Conservation (phyloP, 345 rosid genomes). For the Balakata baccata region DNA sequence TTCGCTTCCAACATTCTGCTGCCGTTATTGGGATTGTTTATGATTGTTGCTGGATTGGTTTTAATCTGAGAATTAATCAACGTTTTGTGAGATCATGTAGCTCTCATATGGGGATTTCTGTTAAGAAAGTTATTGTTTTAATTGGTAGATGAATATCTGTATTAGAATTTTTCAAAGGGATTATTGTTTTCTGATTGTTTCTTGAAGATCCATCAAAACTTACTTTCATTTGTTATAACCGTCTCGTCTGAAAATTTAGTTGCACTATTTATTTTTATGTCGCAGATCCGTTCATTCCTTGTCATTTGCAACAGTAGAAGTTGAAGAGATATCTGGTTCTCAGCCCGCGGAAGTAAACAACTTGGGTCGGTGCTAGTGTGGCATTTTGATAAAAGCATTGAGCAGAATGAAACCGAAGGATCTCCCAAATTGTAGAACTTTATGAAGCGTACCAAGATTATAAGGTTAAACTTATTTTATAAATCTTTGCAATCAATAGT, state of each 20-base stretch:
- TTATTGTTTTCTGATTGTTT: neutral
- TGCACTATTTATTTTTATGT: neutral
- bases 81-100: neutral
- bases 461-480: neutral
- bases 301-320: slow-evolving; percentile 81
- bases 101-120: neutral
- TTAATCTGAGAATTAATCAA: neutral
- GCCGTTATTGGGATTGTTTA: no score
- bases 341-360: slow-evolving; percentile 81
- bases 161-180: no score
- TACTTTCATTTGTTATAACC: neutral
- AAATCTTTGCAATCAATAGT: neutral
- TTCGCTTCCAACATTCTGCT: neutral
- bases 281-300: slow-evolving; percentile 67
- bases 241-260: neutral
- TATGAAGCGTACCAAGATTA: neutral
- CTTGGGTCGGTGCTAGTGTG: slow-evolving; percentile 50
- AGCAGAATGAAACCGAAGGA: neutral
- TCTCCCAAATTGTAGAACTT: neutral
- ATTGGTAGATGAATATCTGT: neutral
- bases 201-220: neutral
- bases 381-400: neutral
- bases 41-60: neutral
- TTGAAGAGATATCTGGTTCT: slow-evolving; percentile 76
- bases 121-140: no score